A percentile compares a stretch with the other conserved stretches of the same genome.
Evolutionary conservation across 306 rosid species (phyloP).

Genomic region (Bauhinia variegata): DNA sequence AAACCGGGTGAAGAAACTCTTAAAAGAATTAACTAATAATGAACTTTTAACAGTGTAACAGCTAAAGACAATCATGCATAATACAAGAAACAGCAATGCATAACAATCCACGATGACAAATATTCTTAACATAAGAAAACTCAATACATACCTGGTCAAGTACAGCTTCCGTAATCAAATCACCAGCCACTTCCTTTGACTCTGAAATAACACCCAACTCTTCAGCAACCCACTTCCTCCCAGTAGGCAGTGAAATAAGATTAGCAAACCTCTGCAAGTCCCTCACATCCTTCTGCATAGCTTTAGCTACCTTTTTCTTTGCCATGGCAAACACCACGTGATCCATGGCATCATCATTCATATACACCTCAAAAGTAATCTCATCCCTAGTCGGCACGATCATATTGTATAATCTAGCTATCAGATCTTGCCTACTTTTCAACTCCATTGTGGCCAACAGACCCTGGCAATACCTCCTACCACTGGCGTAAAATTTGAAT

Average conservation of each 20-base stretch:
- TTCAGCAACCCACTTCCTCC: constrained; percentile 81
- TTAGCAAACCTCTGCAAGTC: constrained; percentile 81
- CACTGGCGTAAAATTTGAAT: constrained; percentile 95
- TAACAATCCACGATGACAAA: constrained; percentile 23
- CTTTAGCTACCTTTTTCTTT: constrained; percentile 80
- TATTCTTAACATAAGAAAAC: neutral
- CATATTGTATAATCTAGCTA: constrained; percentile 72
- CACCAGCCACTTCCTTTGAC: constrained; percentile 85
- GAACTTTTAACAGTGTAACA: too few species aligned
- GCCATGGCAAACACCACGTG: constrained; percentile 84
- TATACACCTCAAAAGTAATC: constrained; percentile 72
- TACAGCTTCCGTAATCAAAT: constrained; percentile 77
- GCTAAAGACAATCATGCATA: too few species aligned
- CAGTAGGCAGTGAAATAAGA: constrained; percentile 54
- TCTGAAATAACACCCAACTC: constrained; percentile 84
- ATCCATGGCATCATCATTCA: constrained; percentile 95
- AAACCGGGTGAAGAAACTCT: neutral
- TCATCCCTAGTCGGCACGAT: constrained; percentile 78
- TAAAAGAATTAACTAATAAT: too few species aligned
- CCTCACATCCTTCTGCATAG: constrained; percentile 82
- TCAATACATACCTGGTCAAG: constrained; percentile 77
- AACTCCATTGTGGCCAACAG: constrained; percentile 85
- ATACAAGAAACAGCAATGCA: too few species aligned
- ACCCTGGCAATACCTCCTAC: constrained; percentile 89
- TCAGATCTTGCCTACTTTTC: constrained; percentile 92